phyloP scores from a whole-genome alignment of 345 rosid genomes.

The Viola odorata region DNA sequence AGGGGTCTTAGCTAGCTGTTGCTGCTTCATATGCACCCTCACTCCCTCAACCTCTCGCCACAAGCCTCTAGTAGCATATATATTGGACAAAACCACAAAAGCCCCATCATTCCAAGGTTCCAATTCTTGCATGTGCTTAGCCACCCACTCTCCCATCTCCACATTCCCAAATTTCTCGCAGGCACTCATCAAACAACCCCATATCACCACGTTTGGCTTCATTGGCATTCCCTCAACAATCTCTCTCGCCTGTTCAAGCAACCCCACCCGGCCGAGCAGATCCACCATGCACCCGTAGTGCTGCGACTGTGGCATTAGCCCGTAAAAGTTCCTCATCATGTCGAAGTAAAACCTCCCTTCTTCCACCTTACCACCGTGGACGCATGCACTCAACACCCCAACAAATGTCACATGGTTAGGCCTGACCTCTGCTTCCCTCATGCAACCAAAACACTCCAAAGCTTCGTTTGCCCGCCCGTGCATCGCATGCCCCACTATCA shows the following conservation, averaged over 20 bases:
- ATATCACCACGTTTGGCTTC: conserved; percentile 62
- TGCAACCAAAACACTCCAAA: conserved; percentile 42
- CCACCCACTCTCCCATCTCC: conserved; percentile 83
- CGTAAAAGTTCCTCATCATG: conserved; percentile 51
- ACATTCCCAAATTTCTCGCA: conserved; percentile 80
- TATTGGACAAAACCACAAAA: conserved; percentile 76
- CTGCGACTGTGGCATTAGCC: conserved; percentile 40
- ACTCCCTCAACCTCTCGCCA: conserved; percentile 78
- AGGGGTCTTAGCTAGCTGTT: conserved; percentile 49
- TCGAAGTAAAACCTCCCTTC: conserved; percentile 56
- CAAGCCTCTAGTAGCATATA: conserved; percentile 62
- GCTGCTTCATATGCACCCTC: conserved; percentile 55
- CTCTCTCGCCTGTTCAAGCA: conserved; percentile 60
- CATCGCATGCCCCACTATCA: conserved; percentile 65
- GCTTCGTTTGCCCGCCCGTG: conserved; percentile 59
- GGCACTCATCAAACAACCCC: conserved; percentile 90
- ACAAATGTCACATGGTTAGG: conserved; percentile 76
- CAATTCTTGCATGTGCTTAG: conserved; percentile 48
- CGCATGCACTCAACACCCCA: conserved; percentile 76
- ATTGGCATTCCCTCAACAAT: conserved; percentile 72
- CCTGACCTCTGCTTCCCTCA: conserved; percentile 46
- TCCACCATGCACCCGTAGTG: conserved; percentile 88
- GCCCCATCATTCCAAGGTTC: conserved; percentile 87
- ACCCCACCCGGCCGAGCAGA: conserved; percentile 64
- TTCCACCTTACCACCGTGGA: conserved; percentile 72